These are phyloP conservation scores for Geotrichum armillariae DNA, from an alignment of 1,139 yeast genomes.

Conservation along the genomic window DNA sequence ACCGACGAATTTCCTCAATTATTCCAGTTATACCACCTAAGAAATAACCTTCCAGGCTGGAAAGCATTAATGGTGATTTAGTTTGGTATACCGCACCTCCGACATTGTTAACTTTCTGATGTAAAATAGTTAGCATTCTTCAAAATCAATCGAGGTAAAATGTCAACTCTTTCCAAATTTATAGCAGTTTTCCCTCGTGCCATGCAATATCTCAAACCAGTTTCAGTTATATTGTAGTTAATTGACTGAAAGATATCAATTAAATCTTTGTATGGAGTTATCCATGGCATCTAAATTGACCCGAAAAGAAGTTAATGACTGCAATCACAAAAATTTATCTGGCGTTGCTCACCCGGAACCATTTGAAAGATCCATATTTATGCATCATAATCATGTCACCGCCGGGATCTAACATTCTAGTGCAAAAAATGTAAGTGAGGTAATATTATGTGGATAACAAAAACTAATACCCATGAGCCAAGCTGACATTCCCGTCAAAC, in stretches of 20 bases:
- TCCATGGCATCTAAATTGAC: conserved; percentile 27
- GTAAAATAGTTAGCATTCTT: neutral
- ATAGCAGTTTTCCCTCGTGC: conserved; percentile 52
- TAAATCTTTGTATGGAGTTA: conserved; percentile 30
- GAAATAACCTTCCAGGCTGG: conserved; percentile 47
- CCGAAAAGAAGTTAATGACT: too few species aligned
- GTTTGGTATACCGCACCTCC: conserved; percentile 1
- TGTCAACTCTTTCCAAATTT: conserved; percentile 19
- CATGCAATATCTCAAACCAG: conserved; percentile 47
- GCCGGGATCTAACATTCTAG: conserved; percentile 50
- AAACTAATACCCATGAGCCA: conserved; percentile 45
- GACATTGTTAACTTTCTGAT: conserved; percentile 1
- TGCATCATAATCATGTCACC: conserved; percentile 54
- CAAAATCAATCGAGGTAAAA: neutral
- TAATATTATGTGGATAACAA: neutral
- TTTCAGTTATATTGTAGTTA: conserved; percentile 38
- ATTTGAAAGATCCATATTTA: conserved; percentile 36
- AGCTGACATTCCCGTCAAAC: conserved; percentile 47
- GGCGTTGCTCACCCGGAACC: conserved; percentile 10
- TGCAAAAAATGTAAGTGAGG: neutral
- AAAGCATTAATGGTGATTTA: conserved; percentile 46
- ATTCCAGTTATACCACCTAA: conserved; percentile 55
- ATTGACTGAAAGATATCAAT: conserved; percentile 21
- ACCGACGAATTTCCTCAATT: conserved; percentile 41
- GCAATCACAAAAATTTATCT: too few species aligned